A percentile compares a stretch with the other conserved stretches of the same genome.
phyloP scores from a whole-genome alignment of 1,139 yeast genomes.

The Taiozyma sp. region DNA sequence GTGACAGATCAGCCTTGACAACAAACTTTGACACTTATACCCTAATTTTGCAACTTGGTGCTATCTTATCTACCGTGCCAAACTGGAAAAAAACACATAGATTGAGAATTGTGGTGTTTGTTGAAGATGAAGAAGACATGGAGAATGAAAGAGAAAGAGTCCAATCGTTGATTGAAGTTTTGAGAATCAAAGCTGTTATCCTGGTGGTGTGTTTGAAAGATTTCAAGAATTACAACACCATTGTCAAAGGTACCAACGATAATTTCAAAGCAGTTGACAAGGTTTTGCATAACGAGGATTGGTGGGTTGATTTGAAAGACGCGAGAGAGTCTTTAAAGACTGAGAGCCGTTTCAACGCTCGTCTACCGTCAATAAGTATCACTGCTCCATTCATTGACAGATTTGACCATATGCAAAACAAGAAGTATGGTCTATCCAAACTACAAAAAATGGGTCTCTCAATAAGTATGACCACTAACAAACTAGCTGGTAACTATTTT shows the following conservation, averaged over 20 bases:
- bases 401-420: conserved; percentile 19
- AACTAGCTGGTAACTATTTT: conserved; percentile 33
- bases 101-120: conserved; percentile 83
- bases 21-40: conserved; percentile 96
- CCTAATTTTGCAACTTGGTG: conserved; percentile 85
- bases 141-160: conserved; percentile 66
- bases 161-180: conserved; percentile 55
- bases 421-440: conserved; percentile 47
- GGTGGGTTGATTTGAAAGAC: conserved; percentile 65
- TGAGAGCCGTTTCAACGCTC: conserved; percentile 16
- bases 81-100: conserved; percentile 79
- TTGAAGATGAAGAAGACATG: conserved; percentile 68
- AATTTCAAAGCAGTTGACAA: conserved; percentile 30
- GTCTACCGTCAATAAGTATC: conserved; percentile 18
- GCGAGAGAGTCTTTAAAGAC: conserved; percentile 38
- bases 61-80: conserved; percentile 87
- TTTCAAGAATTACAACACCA: conserved; percentile 65
- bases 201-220: conserved; percentile 66
- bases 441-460: conserved; percentile 72
- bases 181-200: conserved; percentile 79
- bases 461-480: conserved; percentile 65
- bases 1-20: conserved; percentile 63
- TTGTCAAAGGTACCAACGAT: conserved; percentile 56
- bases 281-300: conserved; percentile 37
- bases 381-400: conserved; percentile 18